These are phyloP conservation scores for Takakia lepidozioides DNA, from an alignment of 225 moss, liverwort and hornwort genomes.

Conservation along the genomic window DNA sequence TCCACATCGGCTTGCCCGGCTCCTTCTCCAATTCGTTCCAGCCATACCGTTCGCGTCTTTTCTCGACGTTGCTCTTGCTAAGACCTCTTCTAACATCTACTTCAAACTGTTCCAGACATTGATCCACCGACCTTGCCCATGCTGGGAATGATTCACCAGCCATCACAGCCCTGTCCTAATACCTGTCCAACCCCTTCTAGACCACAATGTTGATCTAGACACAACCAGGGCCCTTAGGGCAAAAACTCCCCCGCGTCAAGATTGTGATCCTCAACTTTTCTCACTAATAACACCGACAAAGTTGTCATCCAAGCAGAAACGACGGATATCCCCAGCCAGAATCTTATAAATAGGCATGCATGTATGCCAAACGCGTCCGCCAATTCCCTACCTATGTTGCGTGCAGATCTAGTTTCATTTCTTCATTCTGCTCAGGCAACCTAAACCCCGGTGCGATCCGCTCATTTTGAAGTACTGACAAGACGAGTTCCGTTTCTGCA, in stretches of 20 bases:
- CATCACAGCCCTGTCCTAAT: constrained; percentile 25
- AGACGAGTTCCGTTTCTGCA: too few relatives aligned
- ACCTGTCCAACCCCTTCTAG: background rate
- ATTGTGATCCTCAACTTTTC: background rate
- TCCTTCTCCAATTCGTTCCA: constrained; percentile 95
- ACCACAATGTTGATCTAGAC: background rate
- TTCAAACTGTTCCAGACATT: constrained; percentile 52
- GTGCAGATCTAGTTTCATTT: constrained; percentile 12
- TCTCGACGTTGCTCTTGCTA: constrained; percentile 34
- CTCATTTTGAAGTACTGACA: background rate
- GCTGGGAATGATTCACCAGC: constrained; percentile 52
- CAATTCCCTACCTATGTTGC: constrained; percentile 15
- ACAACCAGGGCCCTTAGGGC: background rate
- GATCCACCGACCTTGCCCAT: constrained; percentile 62
- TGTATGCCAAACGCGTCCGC: constrained; percentile 2
- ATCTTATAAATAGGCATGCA: background rate
- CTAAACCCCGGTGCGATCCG: constrained; percentile 4
- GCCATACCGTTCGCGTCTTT: constrained; percentile 52
- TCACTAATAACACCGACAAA: too few relatives aligned
- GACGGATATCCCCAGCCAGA: background rate
- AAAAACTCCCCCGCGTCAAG: background rate
- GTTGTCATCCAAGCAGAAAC: too few relatives aligned
- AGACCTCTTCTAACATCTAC: constrained; percentile 67
- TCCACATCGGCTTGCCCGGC: constrained; percentile 87
- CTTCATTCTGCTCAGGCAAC: constrained; percentile 7